phyloP scores from a whole-genome alignment of 305 asterid species.

The Fraxinus floribunda region DNA sequence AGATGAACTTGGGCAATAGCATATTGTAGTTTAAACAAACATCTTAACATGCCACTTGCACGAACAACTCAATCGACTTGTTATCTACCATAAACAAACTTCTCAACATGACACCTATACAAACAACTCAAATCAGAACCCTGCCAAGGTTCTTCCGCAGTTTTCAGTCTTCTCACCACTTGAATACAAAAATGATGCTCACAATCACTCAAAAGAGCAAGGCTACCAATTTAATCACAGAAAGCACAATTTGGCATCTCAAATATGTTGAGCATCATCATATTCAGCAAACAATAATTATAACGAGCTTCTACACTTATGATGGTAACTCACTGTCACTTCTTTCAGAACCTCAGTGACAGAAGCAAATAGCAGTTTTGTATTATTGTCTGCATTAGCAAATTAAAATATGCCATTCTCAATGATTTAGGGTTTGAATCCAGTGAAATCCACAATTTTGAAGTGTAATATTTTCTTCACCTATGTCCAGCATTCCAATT shows the following conservation, averaged over 20 bases:
- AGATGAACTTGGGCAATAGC: neutral
- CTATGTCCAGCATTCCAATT: neutral
- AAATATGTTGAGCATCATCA: neutral
- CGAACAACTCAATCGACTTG: neutral
- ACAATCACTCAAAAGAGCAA: constrained; percentile 5
- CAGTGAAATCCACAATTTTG: neutral
- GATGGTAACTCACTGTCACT: neutral
- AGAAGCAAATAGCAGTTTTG: neutral
- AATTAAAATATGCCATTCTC: neutral
- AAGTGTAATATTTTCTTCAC: neutral
- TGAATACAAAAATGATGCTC: neutral
- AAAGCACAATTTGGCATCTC: neutral
- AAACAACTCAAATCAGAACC: constrained; percentile 8
- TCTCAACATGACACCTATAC: constrained; percentile 5
- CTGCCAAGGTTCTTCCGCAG: neutral
- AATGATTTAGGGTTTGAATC: neutral
- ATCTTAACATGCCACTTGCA: neutral
- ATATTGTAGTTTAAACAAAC: neutral
- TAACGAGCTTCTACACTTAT: neutral
- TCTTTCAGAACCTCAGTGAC: neutral
- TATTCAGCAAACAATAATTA: neutral
- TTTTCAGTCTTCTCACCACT: constrained; percentile 10
- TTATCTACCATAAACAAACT: neutral
- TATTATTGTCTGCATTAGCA: neutral
- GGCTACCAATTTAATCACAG: neutral